Conservation (phyloP, 257 asterid genomes). For the Thymus quinquecostatus region DNA sequence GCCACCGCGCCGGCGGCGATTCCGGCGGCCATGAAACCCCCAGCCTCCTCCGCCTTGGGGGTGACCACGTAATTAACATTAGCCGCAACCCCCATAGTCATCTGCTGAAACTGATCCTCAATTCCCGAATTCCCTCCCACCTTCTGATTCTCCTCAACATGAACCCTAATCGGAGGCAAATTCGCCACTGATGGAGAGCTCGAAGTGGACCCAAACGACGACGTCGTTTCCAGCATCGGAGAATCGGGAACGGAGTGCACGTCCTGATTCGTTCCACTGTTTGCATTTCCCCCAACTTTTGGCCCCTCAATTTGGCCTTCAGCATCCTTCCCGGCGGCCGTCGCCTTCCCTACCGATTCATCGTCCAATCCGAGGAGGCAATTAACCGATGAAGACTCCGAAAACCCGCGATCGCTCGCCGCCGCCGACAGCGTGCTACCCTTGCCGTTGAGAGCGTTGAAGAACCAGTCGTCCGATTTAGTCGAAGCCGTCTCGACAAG, state of each 20-base stretch:
- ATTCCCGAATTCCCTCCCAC: slow-evolving; percentile 50
- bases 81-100: slow-evolving; percentile 47
- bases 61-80: slow-evolving; percentile 38
- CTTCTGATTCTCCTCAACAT: slow-evolving; percentile 65
- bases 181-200: slow-evolving; percentile 73
- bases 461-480: slow-evolving; percentile 89
- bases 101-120: slow-evolving; percentile 81
- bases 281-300: slow-evolving; percentile 48
- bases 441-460: slow-evolving; percentile 76
- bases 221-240: slow-evolving; percentile 72
- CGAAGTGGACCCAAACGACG: slow-evolving; percentile 89
- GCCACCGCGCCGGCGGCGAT: slow-evolving; percentile 37
- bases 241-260: slow-evolving; percentile 84
- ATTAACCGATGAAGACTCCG: slow-evolving; percentile 82
- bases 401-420: slow-evolving; percentile 51
- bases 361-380: slow-evolving; percentile 75
- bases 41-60: slow-evolving; percentile 62
- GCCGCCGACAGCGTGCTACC: slow-evolving; percentile 38
- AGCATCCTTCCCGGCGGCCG: slow-evolving; percentile 41
- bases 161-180: slow-evolving; percentile 80
- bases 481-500: slow-evolving; percentile 55
- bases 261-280: slow-evolving; percentile 48
- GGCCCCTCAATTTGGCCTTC: slow-evolving; percentile 50
- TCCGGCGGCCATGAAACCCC: slow-evolving; percentile 40
- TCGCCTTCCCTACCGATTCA: slow-evolving; percentile 40